Base-by-base conservation (phyloP, 1,139 yeast species). In the Spencermartinsiella ligniputridi region DNA sequence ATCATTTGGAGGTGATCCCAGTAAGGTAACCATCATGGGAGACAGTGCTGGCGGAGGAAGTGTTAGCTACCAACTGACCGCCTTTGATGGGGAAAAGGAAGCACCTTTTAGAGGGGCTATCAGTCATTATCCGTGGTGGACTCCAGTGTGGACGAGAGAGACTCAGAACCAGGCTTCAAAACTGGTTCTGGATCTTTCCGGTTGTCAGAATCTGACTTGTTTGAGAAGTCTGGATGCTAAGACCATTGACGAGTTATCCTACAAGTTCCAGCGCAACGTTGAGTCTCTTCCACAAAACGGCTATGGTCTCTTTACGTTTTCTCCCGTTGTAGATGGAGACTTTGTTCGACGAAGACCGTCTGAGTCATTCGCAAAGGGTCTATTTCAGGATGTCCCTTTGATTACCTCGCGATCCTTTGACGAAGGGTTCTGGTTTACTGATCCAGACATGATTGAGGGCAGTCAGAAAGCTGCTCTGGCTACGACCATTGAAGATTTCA, bases 1-100 rank as follows among this genome's bases (percentile, higher is more conserved):
- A 1, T 46, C 46, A 5, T 67, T 68, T 51, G 71, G 72, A 9
- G 72, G 72, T 18, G 63, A 68, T 46, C 61, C 67, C 3, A 49
- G 51, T 5, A 57, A 54, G 39, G 55, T 67, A n/a, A 61, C 66
- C 1, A 51, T 65, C 11, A 52, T 61, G 52, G 71, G 71, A 13
- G 70, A 66, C 46, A 54, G 63, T 42, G 70, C 71, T 1, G 71
- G 71, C 11, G 65, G 64, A 2, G 54, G 58, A 35, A 53, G 66
- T 11, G 62, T 65, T 3, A 34, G 35, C 17, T 38, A 32, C 24
- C 48, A 45, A 13, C 17, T 45, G 11, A 45, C 41, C 6, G 45
- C 46, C n/a, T 41, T 35, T 17, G 48, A 35, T 20, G 48, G 45
- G 3, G 30, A 18, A 5, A 37, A 22, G 4, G 41, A 38, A 15